These are phyloP conservation scores for Ogataea allantospora DNA, from an alignment of 805 yeast genomes.

Conservation along the genomic window DNA sequence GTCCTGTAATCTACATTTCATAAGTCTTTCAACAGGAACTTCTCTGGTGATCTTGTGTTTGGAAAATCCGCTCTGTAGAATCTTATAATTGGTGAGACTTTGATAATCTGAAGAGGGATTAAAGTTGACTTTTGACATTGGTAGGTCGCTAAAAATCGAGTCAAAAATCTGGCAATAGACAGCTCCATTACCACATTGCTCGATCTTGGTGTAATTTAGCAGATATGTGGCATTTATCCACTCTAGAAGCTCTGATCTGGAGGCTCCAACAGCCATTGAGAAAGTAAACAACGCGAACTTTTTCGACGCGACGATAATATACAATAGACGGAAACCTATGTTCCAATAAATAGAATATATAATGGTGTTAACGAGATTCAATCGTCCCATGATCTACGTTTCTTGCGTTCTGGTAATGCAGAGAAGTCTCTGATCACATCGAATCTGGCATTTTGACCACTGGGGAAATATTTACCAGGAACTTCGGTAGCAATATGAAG, in stretches of 20 bases:
- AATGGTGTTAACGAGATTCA: not conserved
- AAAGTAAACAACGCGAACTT: slow-evolving; percentile 19
- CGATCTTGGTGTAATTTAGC: slow-evolving; percentile 71
- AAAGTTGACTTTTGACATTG: slow-evolving; percentile 75
- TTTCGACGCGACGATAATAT: slow-evolving; percentile 18
- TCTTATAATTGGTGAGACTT: slow-evolving; percentile 74
- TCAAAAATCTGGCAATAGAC: slow-evolving; percentile 92
- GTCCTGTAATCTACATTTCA: slow-evolving; percentile 89
- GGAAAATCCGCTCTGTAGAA: slow-evolving; percentile 77
- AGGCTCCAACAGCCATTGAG: slow-evolving; percentile 53
- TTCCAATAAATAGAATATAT: slow-evolving; percentile 8
- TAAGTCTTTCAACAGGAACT: slow-evolving; percentile 76
- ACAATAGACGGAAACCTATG: not conserved
- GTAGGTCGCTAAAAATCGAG: slow-evolving; percentile 77
- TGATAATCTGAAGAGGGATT: slow-evolving; percentile 73
- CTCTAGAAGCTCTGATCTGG: slow-evolving; percentile 75
- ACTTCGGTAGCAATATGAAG: slow-evolving; percentile 28
- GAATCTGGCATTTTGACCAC: slow-evolving; percentile 29
- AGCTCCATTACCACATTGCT: slow-evolving; percentile 95
- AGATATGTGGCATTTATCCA: slow-evolving; percentile 81
- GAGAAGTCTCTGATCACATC: slow-evolving; percentile 28
- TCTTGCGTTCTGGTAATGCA: slow-evolving; percentile 33
- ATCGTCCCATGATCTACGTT: slow-evolving; percentile 7
- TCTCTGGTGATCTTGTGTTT: slow-evolving; percentile 67
- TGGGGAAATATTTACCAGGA: slow-evolving; percentile 32